phyloP scores from a whole-genome alignment of 2,329 filamentous ascomycete species.

The Purpureocillium takamizusanense region DNA sequence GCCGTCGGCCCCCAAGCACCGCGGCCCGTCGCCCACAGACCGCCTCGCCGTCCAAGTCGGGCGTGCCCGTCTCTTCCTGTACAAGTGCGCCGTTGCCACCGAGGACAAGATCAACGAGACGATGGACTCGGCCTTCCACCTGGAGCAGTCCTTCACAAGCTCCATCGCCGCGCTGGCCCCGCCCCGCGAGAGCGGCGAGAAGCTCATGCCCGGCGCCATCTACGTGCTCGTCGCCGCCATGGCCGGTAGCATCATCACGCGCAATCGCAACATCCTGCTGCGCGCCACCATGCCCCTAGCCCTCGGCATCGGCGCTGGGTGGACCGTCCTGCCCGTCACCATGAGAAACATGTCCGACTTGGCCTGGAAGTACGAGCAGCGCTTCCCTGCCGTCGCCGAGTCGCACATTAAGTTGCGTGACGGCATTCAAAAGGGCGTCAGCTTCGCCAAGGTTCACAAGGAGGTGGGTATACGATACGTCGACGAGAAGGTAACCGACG shows the following conservation, averaged over 20 bases:
- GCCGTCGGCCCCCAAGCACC: constrained; percentile 20
- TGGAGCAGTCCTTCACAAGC: constrained; percentile 83
- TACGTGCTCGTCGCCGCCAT: constrained; percentile 93
- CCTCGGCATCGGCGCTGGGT: constrained; percentile 74
- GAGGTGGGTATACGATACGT: constrained; percentile 63
- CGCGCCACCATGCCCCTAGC: constrained; percentile 68
- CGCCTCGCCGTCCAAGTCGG: constrained; percentile 78
- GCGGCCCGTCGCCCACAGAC: constrained; percentile 73
- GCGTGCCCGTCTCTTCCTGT: constrained; percentile 68
- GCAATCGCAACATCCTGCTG: constrained; percentile 79
- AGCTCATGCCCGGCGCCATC: constrained; percentile 77
- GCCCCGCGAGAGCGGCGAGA: constrained; percentile 75
- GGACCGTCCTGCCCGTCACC: constrained; percentile 78
- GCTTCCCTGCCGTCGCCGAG: constrained; percentile 73
- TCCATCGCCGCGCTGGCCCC: constrained; percentile 86
- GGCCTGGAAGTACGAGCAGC: constrained; percentile 88
- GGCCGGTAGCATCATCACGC: constrained; percentile 84
- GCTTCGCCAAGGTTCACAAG: constrained; percentile 67
- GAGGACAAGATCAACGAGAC: constrained; percentile 78
- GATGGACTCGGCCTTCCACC: constrained; percentile 70
- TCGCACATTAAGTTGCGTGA: constrained; percentile 67
- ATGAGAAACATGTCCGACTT: constrained; percentile 82
- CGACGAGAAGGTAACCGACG: constrained; percentile 70
- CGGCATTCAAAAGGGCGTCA: constrained; percentile 58
- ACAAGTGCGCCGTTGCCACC: constrained; percentile 62